Conservation (phyloP, 106 monocot genomes). For the Platanthera zijinensis region DNA sequence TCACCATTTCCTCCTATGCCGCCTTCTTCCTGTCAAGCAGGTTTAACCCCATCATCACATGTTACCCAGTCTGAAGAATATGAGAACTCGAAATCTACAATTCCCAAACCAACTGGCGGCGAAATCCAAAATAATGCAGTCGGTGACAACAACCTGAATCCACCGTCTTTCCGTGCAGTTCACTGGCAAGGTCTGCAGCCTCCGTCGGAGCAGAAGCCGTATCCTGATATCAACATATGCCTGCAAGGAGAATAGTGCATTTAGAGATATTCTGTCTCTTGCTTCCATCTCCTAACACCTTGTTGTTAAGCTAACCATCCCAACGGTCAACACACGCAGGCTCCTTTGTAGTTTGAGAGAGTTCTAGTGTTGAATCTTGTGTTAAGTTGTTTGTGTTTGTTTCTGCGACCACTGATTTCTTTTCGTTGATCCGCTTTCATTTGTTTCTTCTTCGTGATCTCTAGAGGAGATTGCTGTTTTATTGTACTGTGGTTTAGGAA, state of each 20-base stretch:
- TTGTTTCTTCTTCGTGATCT: neutral
- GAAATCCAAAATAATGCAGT: slow-evolving; percentile 8
- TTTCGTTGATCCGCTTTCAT: neutral
- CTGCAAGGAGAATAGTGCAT: slow-evolving; percentile 15
- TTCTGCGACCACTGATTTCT: neutral
- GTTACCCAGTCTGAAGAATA: slow-evolving; percentile 20
- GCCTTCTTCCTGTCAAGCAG: slow-evolving; percentile 12
- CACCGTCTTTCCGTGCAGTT: slow-evolving; percentile 14
- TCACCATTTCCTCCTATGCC: slow-evolving; percentile 10
- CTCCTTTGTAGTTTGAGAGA: neutral
- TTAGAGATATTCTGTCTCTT: neutral
- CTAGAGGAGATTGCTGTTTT: too few species aligned
- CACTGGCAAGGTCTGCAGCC: slow-evolving; percentile 35
- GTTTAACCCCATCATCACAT: slow-evolving; percentile 35
- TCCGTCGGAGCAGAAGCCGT: slow-evolving; percentile 27
- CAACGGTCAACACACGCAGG: too few species aligned
- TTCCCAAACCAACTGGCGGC: slow-evolving; percentile 11
- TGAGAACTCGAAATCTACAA: slow-evolving; percentile 14
- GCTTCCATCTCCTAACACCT: neutral
- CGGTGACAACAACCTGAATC: slow-evolving; percentile 10
- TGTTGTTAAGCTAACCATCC: neutral
- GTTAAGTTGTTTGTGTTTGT: neutral
- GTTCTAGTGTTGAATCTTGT: neutral
- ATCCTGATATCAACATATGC: slow-evolving; percentile 53
- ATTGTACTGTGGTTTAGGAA: too few species aligned